A percentile compares a stretch with the other conserved stretches of the same genome.
Evolutionary conservation across 2,329 filamentous ascomycete genomes (phyloP).

Genomic region (Grosmannia huntii): DNA sequence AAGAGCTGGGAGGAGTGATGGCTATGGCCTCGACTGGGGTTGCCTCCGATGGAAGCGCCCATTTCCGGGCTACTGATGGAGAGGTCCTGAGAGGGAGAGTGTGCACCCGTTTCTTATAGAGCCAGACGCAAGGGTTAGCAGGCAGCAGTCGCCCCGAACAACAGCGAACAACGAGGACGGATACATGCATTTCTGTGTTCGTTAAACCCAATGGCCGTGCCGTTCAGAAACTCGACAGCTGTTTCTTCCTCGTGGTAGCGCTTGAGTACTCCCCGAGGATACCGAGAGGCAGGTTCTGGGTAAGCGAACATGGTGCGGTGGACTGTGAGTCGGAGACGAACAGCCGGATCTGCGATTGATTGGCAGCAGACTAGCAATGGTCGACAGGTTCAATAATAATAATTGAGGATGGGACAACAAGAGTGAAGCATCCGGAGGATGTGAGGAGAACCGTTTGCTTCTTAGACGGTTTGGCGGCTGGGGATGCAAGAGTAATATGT

Average conservation of each 20-base stretch:
- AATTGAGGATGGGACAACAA: background rate
- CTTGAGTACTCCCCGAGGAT: constrained; percentile 28
- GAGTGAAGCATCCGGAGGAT: background rate
- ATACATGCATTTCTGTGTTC: constrained; percentile 36
- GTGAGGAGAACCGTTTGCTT: too few species aligned
- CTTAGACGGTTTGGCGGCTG: too few species aligned
- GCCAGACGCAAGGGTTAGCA: constrained; percentile 5
- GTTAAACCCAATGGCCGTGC: constrained; percentile 27
- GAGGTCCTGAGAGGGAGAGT: constrained; percentile 34
- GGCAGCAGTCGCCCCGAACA: background rate
- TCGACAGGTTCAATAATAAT: background rate
- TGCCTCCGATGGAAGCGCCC: constrained; percentile 16
- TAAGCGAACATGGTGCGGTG: constrained; percentile 8
- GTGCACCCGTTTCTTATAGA: constrained; percentile 39
- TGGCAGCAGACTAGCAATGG: too few species aligned
- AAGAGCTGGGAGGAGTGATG: constrained; percentile 27
- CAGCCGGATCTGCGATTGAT: too few species aligned
- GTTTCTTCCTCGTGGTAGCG: constrained; percentile 32
- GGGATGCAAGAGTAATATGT: too few species aligned
- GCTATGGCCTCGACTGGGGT: constrained; percentile 18
- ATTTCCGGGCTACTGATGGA: constrained; percentile 24
- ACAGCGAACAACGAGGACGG: background rate
- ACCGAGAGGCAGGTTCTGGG: constrained; percentile 11
- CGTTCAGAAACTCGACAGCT: constrained; percentile 20
- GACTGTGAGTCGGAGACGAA: too few species aligned